Evolutionary conservation across 805 yeast genomes (phyloP).

Genomic region (Yamadazyma endophytica): DNA sequence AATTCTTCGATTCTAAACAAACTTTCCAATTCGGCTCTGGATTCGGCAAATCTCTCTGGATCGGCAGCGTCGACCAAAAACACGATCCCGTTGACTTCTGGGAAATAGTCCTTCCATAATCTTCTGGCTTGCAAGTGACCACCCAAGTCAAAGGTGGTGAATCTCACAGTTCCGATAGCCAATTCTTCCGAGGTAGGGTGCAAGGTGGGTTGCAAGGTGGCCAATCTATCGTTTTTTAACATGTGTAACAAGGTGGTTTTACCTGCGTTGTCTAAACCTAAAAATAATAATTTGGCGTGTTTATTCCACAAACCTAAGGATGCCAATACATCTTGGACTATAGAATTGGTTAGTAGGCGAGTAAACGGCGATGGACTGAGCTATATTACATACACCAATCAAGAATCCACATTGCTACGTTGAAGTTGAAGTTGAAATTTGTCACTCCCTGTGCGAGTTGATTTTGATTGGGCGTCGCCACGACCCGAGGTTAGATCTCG

Average conservation of each 20-base stretch:
- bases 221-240: conserved; percentile 87
- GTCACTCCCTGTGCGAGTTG: too few species aligned
- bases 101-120: conserved; percentile 99
- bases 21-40: conserved; percentile 91
- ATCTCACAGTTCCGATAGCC: conserved; percentile 92
- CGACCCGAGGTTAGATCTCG: too few species aligned
- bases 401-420: conserved; percentile 19
- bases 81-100: conserved; percentile 97
- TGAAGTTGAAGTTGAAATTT: too few species aligned
- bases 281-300: conserved; percentile 44
- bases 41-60: conserved; percentile 90
- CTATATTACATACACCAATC: conserved; percentile 18
- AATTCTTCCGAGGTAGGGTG: conserved; percentile 99
- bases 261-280: conserved; percentile 47
- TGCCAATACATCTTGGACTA: conserved; percentile 44
- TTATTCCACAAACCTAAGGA: conserved; percentile 47
- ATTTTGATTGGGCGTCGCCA: too few species aligned
- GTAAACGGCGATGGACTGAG: neutral
- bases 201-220: conserved; percentile 95
- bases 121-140: conserved; percentile 99
- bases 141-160: conserved; percentile 97
- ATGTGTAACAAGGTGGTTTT: conserved; percentile 44
- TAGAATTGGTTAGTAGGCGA: conserved; percentile 7
- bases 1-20: conserved; percentile 91
- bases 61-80: conserved; percentile 97